Conservation (phyloP, 306 rosid genomes). For the Gillenia trifoliata region DNA sequence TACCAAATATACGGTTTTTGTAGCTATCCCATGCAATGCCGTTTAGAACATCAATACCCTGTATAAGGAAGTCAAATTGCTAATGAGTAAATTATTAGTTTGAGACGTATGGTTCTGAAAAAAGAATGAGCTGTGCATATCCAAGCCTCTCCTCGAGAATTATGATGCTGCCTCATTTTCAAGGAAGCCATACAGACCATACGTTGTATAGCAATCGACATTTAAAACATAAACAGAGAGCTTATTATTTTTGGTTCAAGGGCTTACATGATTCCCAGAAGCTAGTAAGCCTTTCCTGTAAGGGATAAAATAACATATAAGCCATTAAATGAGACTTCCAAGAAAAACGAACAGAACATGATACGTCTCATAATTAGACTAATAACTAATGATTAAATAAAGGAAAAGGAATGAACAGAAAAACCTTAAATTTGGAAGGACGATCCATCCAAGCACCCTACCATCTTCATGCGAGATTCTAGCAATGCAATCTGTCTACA, state of each 20-base stretch:
- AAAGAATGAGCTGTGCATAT: neutral
- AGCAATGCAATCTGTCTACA: constrained; percentile 84
- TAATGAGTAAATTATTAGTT: constrained; percentile 3
- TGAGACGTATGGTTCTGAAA: neutral
- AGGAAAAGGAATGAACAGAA: constrained; percentile 3
- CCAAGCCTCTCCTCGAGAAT: neutral
- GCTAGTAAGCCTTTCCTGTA: constrained; percentile 48
- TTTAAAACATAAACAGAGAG: neutral
- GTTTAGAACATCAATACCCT: constrained; percentile 69
- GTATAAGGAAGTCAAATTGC: constrained; percentile 8
- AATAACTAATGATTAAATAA: neutral
- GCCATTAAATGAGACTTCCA: neutral
- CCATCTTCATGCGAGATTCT: constrained; percentile 72
- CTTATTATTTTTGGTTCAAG: constrained; percentile 2
- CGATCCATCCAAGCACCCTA: constrained; percentile 73
- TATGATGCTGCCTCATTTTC: neutral
- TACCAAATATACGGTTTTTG: constrained; percentile 63
- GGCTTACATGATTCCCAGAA: constrained; percentile 58
- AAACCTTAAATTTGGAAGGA: constrained; percentile 75
- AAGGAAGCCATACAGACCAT: neutral
- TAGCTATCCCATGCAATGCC: constrained; percentile 91
- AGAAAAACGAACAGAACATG: constrained; percentile 2
- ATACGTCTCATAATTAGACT: constrained; percentile 3
- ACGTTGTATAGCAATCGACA: neutral
- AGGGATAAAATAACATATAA: constrained; percentile 3